Evolutionary conservation across 2,329 filamentous ascomycete species (phyloP).

Genomic region (Mycosphaerella sp.): DNA sequence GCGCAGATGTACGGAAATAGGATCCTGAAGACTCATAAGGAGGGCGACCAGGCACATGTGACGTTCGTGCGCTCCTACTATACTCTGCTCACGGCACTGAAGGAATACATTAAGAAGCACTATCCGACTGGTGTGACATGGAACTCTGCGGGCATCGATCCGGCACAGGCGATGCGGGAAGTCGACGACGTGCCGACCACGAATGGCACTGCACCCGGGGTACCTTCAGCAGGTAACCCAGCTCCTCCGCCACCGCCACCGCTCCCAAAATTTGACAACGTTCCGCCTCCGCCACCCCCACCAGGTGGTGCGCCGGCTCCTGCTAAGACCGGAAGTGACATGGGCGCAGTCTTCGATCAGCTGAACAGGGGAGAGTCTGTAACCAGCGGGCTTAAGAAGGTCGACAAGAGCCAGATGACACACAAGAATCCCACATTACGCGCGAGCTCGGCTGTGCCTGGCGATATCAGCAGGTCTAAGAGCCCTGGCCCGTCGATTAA

Average conservation of each 20-base stretch:
- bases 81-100: slow-evolving; percentile 76
- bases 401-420: slow-evolving; percentile 93
- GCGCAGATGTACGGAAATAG: slow-evolving; percentile 94
- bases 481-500: slow-evolving; percentile 77
- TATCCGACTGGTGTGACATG: slow-evolving; percentile 74
- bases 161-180: slow-evolving; percentile 61
- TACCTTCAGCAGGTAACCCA: slow-evolving; percentile 49
- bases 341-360: slow-evolving; percentile 84
- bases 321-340: slow-evolving; percentile 50
- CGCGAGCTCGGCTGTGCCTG: slow-evolving; percentile 62
- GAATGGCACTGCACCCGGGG: slow-evolving; percentile 44
- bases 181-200: slow-evolving; percentile 39
- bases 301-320: slow-evolving; percentile 45
- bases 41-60: slow-evolving; percentile 70
- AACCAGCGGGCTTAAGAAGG: slow-evolving; percentile 82
- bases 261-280: slow-evolving; percentile 33
- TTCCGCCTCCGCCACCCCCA: slow-evolving; percentile 57
- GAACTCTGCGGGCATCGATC: slow-evolving; percentile 73
- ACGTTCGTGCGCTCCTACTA: slow-evolving; percentile 94
- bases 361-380: slow-evolving; percentile 85
- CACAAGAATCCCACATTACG: slow-evolving; percentile 94
- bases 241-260: slow-evolving; percentile 65
- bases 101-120: slow-evolving; percentile 77
- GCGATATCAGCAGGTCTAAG: slow-evolving; percentile 58
- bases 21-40: slow-evolving; percentile 85